Conservation (phyloP, 2,329 filamentous ascomycete genomes). For the Venturia asperata region DNA sequence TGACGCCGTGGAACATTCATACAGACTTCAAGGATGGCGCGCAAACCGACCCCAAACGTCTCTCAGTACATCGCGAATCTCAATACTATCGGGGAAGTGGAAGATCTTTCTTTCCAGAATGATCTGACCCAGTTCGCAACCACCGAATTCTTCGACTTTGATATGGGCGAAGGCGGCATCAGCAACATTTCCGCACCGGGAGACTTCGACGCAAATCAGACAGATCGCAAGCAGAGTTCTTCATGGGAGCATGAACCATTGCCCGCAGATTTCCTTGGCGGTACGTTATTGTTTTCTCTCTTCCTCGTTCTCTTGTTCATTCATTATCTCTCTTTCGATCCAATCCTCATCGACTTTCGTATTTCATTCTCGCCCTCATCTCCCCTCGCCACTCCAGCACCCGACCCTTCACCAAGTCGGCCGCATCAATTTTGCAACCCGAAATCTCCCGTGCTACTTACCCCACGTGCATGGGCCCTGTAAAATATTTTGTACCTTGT, state of each 20-base stretch:
- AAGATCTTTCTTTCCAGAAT: constrained; percentile 46
- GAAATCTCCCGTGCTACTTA: background rate
- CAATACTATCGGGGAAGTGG: constrained; percentile 62
- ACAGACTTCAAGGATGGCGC: background rate
- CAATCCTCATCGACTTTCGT: background rate
- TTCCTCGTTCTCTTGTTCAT: background rate
- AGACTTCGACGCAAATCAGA: constrained; percentile 9
- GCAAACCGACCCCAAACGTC: constrained; percentile 61
- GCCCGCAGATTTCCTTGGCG: constrained; percentile 10
- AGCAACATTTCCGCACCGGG: background rate
- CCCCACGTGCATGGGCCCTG: background rate
- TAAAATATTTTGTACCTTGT: background rate
- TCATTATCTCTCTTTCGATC: background rate
- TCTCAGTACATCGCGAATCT: constrained; percentile 83
- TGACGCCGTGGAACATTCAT: background rate
- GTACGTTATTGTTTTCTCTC: background rate
- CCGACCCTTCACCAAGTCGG: background rate
- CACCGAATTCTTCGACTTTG: constrained; percentile 60
- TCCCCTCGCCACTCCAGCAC: background rate
- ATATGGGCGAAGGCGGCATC: constrained; percentile 31
- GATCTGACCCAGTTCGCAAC: constrained; percentile 51
- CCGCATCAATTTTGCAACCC: background rate
- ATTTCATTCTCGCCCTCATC: background rate
- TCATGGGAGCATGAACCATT: constrained; percentile 3
- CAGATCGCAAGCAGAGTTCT: constrained; percentile 3